Base-by-base conservation (phyloP, 108 stramenopile species). In the Skeletonema marinoi region DNA sequence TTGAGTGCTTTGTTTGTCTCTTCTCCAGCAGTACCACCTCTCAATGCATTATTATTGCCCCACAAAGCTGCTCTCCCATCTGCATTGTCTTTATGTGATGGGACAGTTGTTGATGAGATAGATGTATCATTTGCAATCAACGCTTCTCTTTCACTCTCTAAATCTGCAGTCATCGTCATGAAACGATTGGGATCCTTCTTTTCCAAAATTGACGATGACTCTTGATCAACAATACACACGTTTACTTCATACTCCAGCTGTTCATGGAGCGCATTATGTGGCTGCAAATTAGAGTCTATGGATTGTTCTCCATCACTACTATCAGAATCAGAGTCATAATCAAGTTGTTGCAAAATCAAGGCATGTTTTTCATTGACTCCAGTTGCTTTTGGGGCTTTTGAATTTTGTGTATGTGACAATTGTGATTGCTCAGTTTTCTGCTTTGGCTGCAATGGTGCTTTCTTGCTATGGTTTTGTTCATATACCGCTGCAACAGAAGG, bases 171-270 rank as follows among this genome's bases (percentile, higher is more conserved):
- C 73, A 81, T 81, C 35, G 11, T 75, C 70, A 81, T 81, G 56
- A 81, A 81, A 7, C 80, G 80, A 71, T 75, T 63, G 14, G 74
- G 73, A 60, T 75, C 69, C 30, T 81, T 81, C 32, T 63, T 10
- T 30, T 46, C 59, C 66, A 60, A 30, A 33, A 69, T 32, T 8
- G 56, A 17, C 10, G 50, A 3, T 29, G 35, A 6, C 16, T 41
- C 36, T 65, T 33, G 35, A 16, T 38, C 44, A 51, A 35, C 30
- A 21, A 29, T 30, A 35, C 60, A 61, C 13, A 36, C 50, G 13
- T 65, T 60, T 35, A 78, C 33, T 25, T 78, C 77, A 64, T 30
- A 64, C 67, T 79, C 78, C 17, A 79, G 48, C 71, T 68, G 32
- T 63, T 72, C 60, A 31, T 60, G 60, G 10, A 74, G 31, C 21